Evolutionary conservation across 2,329 filamentous ascomycete genomes (phyloP).

Genomic region (Bipolaris victoriae): DNA sequence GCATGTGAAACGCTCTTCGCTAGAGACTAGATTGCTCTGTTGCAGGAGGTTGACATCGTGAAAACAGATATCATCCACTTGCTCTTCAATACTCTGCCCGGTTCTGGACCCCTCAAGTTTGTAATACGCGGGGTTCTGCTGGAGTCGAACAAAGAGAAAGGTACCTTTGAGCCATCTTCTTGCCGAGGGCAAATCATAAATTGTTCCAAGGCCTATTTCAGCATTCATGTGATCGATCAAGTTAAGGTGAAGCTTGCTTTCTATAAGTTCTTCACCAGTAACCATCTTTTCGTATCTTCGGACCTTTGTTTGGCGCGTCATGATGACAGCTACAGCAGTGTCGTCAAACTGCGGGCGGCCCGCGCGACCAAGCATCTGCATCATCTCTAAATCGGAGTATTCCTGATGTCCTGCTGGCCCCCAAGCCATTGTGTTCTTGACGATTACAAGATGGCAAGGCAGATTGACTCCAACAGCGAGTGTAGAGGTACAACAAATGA

Average conservation of each 20-base stretch:
- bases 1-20: conserved; percentile 58
- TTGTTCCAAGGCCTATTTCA: conserved; percentile 77
- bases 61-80: conserved; percentile 73
- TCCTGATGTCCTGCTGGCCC: conserved; percentile 65
- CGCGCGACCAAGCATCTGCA: conserved; percentile 89
- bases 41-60: conserved; percentile 70
- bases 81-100: conserved; percentile 63
- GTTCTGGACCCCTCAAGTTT: conserved; percentile 63
- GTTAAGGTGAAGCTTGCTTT: conserved; percentile 79
- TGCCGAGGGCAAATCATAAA: conserved; percentile 68
- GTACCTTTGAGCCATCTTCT: conserved; percentile 77
- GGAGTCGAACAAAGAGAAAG: conserved; percentile 77
- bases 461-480: conserved; percentile 83
- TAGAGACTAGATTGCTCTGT: conserved; percentile 63
- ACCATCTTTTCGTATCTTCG: conserved; percentile 74
- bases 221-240: conserved; percentile 85
- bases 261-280: conserved; percentile 73
- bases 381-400: conserved; percentile 81
- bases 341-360: conserved; percentile 83
- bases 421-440: conserved; percentile 76
- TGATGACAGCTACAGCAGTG: conserved; percentile 76
- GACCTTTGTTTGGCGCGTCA: conserved; percentile 72
- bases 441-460: conserved; percentile 80
- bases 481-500: conserved; percentile 88
- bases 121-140: conserved; percentile 74